Evolutionary conservation across 345 rosid species (phyloP).

Genomic region (Euclidium syriacum): DNA sequence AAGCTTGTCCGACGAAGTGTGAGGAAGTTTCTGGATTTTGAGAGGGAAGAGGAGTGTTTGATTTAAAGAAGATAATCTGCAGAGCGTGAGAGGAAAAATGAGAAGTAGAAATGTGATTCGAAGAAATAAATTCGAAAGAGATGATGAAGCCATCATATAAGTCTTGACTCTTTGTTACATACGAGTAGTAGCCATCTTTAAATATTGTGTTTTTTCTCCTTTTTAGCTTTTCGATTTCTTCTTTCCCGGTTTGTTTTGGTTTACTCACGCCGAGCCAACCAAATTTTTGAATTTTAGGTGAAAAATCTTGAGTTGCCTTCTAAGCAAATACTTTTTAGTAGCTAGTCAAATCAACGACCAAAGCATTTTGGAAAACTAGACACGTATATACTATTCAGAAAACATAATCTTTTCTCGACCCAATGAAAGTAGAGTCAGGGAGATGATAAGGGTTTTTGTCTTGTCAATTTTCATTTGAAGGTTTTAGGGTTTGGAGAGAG

Average conservation of each 20-base stretch:
- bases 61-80: conserved; percentile 22
- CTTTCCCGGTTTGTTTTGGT: conserved; percentile 13
- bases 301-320: not conserved
- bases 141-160: conserved; percentile 20
- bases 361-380: not conserved
- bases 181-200: conserved; percentile 25
- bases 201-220: not conserved
- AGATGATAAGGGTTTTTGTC: not conserved
- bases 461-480: conserved; percentile 10
- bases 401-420: not conserved
- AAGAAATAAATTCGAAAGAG: conserved; percentile 19
- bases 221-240: not conserved
- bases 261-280: not conserved
- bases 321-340: conserved; percentile 21
- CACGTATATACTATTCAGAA: conserved; percentile 6
- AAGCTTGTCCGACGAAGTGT: conserved; percentile 49
- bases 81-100: conserved; percentile 22
- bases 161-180: conserved; percentile 20
- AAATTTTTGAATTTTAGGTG: conserved; percentile 4
- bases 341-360: conserved; percentile 19
- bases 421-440: not conserved
- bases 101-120: conserved; percentile 26
- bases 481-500: not conserved
- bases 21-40: conserved; percentile 48
- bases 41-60: conserved; percentile 47